Evolutionary conservation across 352 stramenopile species (phyloP).

Genomic region (Discostella stelligera): DNA sequence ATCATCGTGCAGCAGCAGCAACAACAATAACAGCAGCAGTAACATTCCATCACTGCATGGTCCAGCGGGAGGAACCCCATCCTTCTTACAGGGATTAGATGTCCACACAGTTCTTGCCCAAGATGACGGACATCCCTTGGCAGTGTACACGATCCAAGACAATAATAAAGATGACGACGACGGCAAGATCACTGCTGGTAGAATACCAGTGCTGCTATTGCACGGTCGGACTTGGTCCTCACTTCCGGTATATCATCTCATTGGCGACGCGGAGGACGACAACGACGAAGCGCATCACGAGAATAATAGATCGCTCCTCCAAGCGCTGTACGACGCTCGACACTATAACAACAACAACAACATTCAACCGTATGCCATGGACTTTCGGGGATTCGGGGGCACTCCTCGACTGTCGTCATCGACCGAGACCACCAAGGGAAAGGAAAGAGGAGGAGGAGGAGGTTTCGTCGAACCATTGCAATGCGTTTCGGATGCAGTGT

Average conservation of each 20-base stretch:
- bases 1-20: background rate
- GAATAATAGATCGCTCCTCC: constrained; percentile 44
- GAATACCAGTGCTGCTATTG: constrained; percentile 63
- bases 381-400: constrained; percentile 80
- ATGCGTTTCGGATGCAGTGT: constrained; percentile 70
- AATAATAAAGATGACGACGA: constrained; percentile 5
- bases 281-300: background rate
- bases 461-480: constrained; percentile 59
- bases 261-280: constrained; percentile 34
- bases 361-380: constrained; percentile 74
- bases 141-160: constrained; percentile 66
- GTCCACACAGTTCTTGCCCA: constrained; percentile 62
- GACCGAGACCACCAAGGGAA: no score
- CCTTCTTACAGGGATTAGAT: constrained; percentile 72
- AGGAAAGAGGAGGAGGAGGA: no score
- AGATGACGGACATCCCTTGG: constrained; percentile 66
- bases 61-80: constrained; percentile 19
- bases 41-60: constrained; percentile 26
- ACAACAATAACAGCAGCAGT: background rate
- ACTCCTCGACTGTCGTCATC: constrained; percentile 38
- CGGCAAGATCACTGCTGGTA: constrained; percentile 8
- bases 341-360: no score
- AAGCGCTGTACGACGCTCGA: constrained; percentile 54
- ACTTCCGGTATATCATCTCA: constrained; percentile 78
- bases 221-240: constrained; percentile 80